phyloP scores from a whole-genome alignment of 192 early-diverging fungal species.

The Gigaspora rosea region DNA sequence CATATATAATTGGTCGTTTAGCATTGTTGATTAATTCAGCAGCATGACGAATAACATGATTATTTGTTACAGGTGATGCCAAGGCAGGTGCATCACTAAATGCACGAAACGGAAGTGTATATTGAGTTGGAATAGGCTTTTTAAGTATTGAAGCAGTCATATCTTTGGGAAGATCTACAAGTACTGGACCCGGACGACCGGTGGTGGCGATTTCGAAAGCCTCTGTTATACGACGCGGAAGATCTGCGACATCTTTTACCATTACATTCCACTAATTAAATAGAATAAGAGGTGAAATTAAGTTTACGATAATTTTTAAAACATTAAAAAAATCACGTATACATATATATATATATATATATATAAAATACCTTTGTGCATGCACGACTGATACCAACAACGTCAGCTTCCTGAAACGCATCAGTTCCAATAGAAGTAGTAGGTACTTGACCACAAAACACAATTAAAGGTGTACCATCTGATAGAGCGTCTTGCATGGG shows the following conservation, averaged over 20 bases:
- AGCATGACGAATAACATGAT: conserved; percentile 60
- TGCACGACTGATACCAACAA: conserved; percentile 91
- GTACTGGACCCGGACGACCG: conserved; percentile 94
- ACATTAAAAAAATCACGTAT: neutral
- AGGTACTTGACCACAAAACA: conserved; percentile 93
- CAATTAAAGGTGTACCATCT: conserved; percentile 94
- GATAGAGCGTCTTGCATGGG: conserved; percentile 96
- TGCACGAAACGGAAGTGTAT: conserved; percentile 72
- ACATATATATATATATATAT: neutral
- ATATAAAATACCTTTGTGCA: conserved; percentile 75
- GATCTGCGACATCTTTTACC: conserved; percentile 94
- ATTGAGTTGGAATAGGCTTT: conserved; percentile 75
- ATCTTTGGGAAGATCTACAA: conserved; percentile 98
- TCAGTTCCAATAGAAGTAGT: conserved; percentile 90
- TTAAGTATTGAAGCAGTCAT: conserved; percentile 88
- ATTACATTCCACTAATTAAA: conserved; percentile 88
- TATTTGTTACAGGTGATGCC: conserved; percentile 39
- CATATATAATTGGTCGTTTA: conserved; percentile 92
- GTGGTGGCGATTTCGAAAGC: conserved; percentile 96
- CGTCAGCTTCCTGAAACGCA: conserved; percentile 98
- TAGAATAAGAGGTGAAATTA: neutral
- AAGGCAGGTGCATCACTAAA: conserved; percentile 47
- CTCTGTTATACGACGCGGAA: conserved; percentile 97
- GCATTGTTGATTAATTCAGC: conserved; percentile 87
- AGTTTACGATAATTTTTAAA: too few relatives aligned